Percentiles rank a stretch among this genome's conserved stretches.
These are phyloP conservation scores for Acanthamoeba quina DNA, from an alignment of 208 protist species.

Conservation along the genomic window DNA sequence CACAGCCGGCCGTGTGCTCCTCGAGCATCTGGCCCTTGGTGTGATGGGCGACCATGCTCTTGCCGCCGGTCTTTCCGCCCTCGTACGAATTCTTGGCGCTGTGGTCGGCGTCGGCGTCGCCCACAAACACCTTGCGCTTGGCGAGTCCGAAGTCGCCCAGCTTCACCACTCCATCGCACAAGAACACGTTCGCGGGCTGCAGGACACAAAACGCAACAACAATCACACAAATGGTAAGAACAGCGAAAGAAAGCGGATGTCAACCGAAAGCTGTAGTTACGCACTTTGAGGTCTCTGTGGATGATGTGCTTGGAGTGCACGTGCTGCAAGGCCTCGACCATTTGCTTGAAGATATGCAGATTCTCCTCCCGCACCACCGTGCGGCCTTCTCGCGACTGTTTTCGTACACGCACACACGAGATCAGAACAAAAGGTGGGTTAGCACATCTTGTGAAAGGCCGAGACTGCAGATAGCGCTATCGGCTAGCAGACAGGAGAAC, in stretches of 20 bases:
- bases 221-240: background rate
- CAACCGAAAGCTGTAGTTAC: too few relatives aligned
- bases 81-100: background rate
- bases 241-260: too few relatives aligned
- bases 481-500: background rate
- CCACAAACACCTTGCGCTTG: slow-evolving; percentile 18
- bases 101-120: background rate
- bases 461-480: background rate
- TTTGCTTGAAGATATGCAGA: slow-evolving; percentile 52
- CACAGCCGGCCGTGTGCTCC: slow-evolving; percentile 22
- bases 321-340: slow-evolving; percentile 8
- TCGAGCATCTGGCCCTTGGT: background rate
- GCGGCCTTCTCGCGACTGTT: background rate
- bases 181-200: slow-evolving; percentile 46
- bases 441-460: too few relatives aligned
- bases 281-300: slow-evolving; percentile 30
- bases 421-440: background rate
- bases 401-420: background rate
- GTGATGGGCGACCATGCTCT: background rate
- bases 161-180: slow-evolving; percentile 45
- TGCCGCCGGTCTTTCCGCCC: background rate
- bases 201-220: background rate
- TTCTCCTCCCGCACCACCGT: slow-evolving; percentile 29
- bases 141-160: slow-evolving; percentile 32
- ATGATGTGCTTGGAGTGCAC: slow-evolving; percentile 37